Evolutionary conservation across 192 early-diverging fungal species (phyloP), one percentile per base, ranked within the genome.

Genomic region (Funneliformis geosporum): DNA sequence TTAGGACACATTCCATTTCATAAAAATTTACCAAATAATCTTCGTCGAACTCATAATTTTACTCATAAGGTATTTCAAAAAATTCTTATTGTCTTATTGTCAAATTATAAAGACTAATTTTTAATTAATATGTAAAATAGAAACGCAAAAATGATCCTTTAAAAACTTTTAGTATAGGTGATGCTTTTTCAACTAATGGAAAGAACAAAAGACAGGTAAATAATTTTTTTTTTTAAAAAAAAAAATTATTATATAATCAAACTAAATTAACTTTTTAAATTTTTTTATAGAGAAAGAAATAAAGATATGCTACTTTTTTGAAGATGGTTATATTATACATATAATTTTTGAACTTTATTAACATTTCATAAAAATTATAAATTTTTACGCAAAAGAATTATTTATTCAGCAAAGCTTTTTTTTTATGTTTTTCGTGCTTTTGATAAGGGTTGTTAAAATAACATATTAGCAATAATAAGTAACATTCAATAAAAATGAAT

Each of bases 121-220:
- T 43, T 68, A 27, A 27, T 27, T 28, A 69, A 40, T 69, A 23
- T n/a, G 3, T 42, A 11, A 10, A 42, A 69, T 42, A 69, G 67
- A 69, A 69, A 69, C 67, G 67, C 40, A 69, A 69, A 69, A 69
- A 69, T 43, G 67, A 69, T 10, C 67, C 67, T 43, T 23, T 69
- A n/a, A 69, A 69, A 69, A 43, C 67, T n/a, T 69, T 69, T 44
- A 69, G 61, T 18, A 25, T 67, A 9, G 12, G 40, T 43, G 43
- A 40, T 40, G 11, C 23, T 9, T 33, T 33, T 67, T 33, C 27
- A 27, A 67, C 38, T 33, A 67, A 39, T 33, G 33, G 33, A 6
- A 67, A n/a, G n/a, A n/a, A n/a, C n/a, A n/a, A 67, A 67, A 27
- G 27, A 67, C 65, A 67, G 65, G 65, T 67, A 27, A 28, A 18